These are phyloP conservation scores for Plectosphaerella plurivora DNA, from an alignment of 2,329 filamentous ascomycete species.

Conservation along the genomic window DNA sequence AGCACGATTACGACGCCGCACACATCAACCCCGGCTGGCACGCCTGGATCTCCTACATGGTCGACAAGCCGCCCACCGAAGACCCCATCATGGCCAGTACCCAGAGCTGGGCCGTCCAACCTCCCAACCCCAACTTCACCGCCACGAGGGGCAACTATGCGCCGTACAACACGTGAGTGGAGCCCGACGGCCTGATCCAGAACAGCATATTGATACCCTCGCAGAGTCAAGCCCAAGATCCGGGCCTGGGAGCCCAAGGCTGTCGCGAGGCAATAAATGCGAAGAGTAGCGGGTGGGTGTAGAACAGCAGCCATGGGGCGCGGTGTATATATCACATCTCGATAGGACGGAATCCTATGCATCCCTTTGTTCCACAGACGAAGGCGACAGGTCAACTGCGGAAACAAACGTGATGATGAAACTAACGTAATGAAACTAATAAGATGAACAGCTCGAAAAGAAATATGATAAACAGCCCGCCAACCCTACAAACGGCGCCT, in stretches of 20 bases:
- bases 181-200: not conserved
- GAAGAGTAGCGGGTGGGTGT: constrained; percentile 2
- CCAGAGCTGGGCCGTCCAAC: constrained; percentile 70
- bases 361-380: not conserved
- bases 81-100: constrained; percentile 68
- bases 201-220: not conserved
- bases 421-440: too few relatives aligned
- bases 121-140: constrained; percentile 71
- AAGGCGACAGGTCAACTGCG: too few relatives aligned
- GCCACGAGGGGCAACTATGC: constrained; percentile 76
- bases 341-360: not conserved
- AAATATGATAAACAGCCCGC: too few relatives aligned
- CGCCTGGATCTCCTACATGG: constrained; percentile 91
- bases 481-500: not conserved
- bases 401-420: too few relatives aligned
- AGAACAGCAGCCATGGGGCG: not conserved
- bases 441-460: too few relatives aligned
- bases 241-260: constrained; percentile 44
- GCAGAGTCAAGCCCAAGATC: constrained; percentile 50
- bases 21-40: constrained; percentile 98
- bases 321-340: constrained; percentile 2
- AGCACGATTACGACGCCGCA: constrained; percentile 73
- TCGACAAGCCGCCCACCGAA: constrained; percentile 77
- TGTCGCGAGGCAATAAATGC: constrained; percentile 15
- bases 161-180: constrained; percentile 88